Evolutionary conservation across 352 stramenopile genomes (phyloP), one percentile per base, ranked within the genome.

Genomic region (Phytophthora sp.): DNA sequence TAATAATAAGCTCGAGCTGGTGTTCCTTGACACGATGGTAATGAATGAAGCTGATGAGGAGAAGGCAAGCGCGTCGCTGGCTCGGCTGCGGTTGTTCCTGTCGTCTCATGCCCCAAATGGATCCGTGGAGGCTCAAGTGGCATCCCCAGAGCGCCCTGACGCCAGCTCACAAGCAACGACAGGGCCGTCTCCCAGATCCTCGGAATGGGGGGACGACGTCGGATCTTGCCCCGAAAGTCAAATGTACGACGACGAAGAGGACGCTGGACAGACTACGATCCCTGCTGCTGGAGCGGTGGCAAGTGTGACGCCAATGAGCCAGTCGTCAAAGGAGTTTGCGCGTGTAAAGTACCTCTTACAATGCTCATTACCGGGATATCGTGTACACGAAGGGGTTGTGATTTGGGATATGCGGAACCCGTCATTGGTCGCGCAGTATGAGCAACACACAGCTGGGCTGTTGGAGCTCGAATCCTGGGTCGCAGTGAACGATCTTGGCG

Each of bases 381-480:
- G 58, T 8, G 59, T 94, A 6, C 73, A 85, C 36, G 86, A 89
- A 30, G 75, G 82, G 21, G 63, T 94, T 30, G 57, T 76, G 35
- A 84, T 93, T 51, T 90, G 77, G 73, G 86, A 93, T 68, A 87
- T 94, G 77, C 76, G 73, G 20, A 92, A 89, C 49, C 76, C 82
- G 38, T 71, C 66, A 8, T 68, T 92, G 0, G 53, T 84, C 0
- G 68, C 65, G 1, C 79, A 93, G 45, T 93, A 91, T 58, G 82
- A 87, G 20, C 69, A 82, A 7, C 69, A 80, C 13, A 67, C 72
- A 0, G 57, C 50, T 0, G 85, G 84, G 0, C 30, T 95, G 2
- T 61, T 95, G 6, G 77, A 91, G 52, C 71, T 93, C 23, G 83
- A 93, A 26, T 91, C 83, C 3, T 93, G 84, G 84, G 82, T 93